Percentiles rank a stretch among this genome's conserved stretches.
Evolutionary conservation across 106 monocot species (phyloP).

Genomic region (Gastrodia elata): DNA sequence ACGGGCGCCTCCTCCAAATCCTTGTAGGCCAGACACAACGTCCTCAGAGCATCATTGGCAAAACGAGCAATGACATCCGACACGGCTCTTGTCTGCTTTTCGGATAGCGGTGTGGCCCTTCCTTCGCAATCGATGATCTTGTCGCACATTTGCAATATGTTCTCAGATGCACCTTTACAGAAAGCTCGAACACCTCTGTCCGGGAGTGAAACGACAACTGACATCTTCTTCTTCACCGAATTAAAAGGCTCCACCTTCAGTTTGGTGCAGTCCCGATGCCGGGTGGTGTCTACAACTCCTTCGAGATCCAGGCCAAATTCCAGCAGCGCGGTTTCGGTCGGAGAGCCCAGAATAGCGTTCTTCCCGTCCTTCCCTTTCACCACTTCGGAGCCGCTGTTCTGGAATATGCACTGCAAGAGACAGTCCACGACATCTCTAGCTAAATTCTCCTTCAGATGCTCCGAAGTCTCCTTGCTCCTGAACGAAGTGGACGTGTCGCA

Average conservation of each 20-base stretch:
- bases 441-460: constrained; percentile 31
- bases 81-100: constrained; percentile 33
- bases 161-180: constrained; percentile 96
- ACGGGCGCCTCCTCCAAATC: constrained; percentile 30
- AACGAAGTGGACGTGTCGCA: constrained; percentile 41
- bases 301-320: constrained; percentile 81
- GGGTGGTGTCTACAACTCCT: constrained; percentile 24
- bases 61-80: constrained; percentile 49
- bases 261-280: constrained; percentile 38
- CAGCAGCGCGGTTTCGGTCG: constrained; percentile 81
- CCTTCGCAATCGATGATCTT: constrained; percentile 50
- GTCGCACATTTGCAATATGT: constrained; percentile 69
- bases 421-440: constrained; percentile 32
- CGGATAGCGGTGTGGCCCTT: constrained; percentile 35
- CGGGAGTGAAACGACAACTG: constrained; percentile 58
- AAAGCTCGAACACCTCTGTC: constrained; percentile 48
- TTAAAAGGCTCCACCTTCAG: constrained; percentile 95
- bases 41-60: constrained; percentile 80
- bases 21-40: constrained; percentile 76
- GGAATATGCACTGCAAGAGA: constrained; percentile 75
- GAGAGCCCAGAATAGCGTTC: constrained; percentile 64
- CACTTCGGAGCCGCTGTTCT: constrained; percentile 75
- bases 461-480: constrained; percentile 23
- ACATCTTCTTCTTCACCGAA: constrained; percentile 91
- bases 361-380: constrained; percentile 58